These are phyloP conservation scores for Cryptococcus depauperatus DNA, from an alignment of 1,284 basidiomycete species.

Conservation along the genomic window DNA sequence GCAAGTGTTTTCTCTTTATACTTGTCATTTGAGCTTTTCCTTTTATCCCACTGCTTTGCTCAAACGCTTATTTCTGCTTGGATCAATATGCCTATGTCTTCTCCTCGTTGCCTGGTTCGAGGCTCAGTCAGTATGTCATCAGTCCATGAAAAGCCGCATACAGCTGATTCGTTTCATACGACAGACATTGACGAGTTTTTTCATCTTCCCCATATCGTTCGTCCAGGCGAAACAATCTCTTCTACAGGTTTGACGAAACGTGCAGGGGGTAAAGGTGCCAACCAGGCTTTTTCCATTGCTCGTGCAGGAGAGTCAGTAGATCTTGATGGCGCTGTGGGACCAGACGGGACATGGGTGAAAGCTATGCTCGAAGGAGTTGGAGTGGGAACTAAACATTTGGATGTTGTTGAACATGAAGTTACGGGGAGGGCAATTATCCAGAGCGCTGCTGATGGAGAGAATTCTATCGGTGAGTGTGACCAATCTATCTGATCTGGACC, in stretches of 20 bases:
- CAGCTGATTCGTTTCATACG: not conserved
- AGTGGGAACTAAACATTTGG: constrained; percentile 33
- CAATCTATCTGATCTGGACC: too few relatives aligned
- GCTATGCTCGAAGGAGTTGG: constrained; percentile 33
- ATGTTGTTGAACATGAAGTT: constrained; percentile 29
- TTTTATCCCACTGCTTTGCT: not conserved
- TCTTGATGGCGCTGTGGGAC: constrained; percentile 42
- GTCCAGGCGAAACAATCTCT: constrained; percentile 48
- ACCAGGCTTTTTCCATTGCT: constrained; percentile 46
- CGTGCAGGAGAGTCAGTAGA: constrained; percentile 41
- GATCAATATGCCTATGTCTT: not conserved
- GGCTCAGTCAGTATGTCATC: constrained; percentile 43
- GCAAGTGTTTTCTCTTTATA: too few relatives aligned
- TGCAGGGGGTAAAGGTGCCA: constrained; percentile 50
- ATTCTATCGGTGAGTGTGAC: constrained; percentile 44
- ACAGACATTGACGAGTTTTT: constrained; percentile 47
- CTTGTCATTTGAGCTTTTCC: not conserved
- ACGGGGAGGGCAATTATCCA: constrained; percentile 50
- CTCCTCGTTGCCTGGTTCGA: constrained; percentile 35
- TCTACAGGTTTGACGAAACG: constrained; percentile 40
- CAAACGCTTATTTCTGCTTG: too few relatives aligned
- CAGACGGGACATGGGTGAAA: constrained; percentile 42
- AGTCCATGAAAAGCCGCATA: too few relatives aligned
- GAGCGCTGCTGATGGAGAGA: constrained; percentile 44
- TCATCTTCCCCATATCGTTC: constrained; percentile 45